Evolutionary conservation across 768 basidiomycete species (phyloP).

Genomic region (Rhizopogon vulgaris): DNA sequence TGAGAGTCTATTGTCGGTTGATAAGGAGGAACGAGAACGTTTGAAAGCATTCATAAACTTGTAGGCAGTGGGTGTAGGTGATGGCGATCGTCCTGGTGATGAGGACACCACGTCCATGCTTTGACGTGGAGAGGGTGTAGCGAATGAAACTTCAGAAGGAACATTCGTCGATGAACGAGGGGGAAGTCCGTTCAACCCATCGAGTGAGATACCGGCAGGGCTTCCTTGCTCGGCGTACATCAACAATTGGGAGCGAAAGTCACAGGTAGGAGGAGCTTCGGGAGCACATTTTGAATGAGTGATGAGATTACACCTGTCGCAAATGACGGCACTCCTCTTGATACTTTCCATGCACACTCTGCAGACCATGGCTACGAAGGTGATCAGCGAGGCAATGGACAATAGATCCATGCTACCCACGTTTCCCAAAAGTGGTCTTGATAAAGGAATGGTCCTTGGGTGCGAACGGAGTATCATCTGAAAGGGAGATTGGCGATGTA

Average conservation of each 20-base stretch:
- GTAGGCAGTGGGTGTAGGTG: slow-evolving; percentile 49
- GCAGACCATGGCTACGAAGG: slow-evolving; percentile 69
- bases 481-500: slow-evolving; percentile 16
- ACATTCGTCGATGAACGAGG: slow-evolving; percentile 30
- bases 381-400: slow-evolving; percentile 2
- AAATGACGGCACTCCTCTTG: slow-evolving; percentile 84
- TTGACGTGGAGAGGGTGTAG: slow-evolving; percentile 40
- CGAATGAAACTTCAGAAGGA: slow-evolving; percentile 52
- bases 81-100: slow-evolving; percentile 12
- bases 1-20: slow-evolving; percentile 32
- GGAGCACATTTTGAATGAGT: slow-evolving; percentile 72
- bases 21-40: slow-evolving; percentile 54
- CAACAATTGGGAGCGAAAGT: slow-evolving; percentile 75
- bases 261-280: slow-evolving; percentile 75
- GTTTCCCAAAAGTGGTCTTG: slow-evolving; percentile 88
- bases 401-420: slow-evolving; percentile 42
- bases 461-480: slow-evolving; percentile 37
- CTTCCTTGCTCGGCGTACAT: slow-evolving; percentile 66
- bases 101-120: slow-evolving; percentile 40
- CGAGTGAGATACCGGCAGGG: slow-evolving; percentile 50
- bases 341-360: slow-evolving; percentile 74
- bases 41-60: slow-evolving; percentile 63
- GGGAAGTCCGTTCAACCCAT: slow-evolving; percentile 25
- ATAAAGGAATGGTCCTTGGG: slow-evolving; percentile 79
- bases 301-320: slow-evolving; percentile 85